These are phyloP conservation scores for Cadophora luteo-olivacea DNA, from an alignment of 2,329 filamentous ascomycete species.

Conservation along the genomic window DNA sequence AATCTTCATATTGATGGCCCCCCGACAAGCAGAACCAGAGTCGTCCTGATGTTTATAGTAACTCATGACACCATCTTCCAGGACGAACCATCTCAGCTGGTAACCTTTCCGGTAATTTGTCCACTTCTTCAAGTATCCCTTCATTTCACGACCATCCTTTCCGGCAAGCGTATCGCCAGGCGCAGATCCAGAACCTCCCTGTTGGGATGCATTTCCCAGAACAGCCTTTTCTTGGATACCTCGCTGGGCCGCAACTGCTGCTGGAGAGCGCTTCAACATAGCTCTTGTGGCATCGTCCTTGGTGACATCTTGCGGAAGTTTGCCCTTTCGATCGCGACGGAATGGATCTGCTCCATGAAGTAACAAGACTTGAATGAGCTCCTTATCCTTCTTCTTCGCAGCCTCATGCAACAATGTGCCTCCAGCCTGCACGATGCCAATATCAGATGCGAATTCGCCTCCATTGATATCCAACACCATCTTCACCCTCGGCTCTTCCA, in stretches of 20 bases:
- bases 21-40: conserved; percentile 91
- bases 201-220: conserved; percentile 71
- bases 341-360: conserved; percentile 97
- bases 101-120: conserved; percentile 98
- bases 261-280: conserved; percentile 92
- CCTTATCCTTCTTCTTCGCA: conserved; percentile 83
- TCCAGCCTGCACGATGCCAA: conserved; percentile 77
- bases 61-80: conserved; percentile 95
- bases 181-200: conserved; percentile 57
- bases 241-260: conserved; percentile 90
- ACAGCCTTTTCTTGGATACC: conserved; percentile 98
- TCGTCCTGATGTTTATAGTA: conserved; percentile 99
- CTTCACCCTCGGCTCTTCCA: conserved; percentile 86
- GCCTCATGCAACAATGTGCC: conserved; percentile 94
- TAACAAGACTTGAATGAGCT: conserved; percentile 86
- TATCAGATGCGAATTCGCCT: conserved; percentile 84
- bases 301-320: conserved; percentile 93
- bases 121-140: conserved; percentile 99
- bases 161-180: conserved; percentile 70
- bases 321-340: conserved; percentile 91
- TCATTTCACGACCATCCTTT: conserved; percentile 94
- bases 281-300: conserved; percentile 89
- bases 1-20: conserved; percentile 98
- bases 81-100: conserved; percentile 95
- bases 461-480: conserved; percentile 92